Percentiles rank a stretch among this genome's conserved stretches.
Evolutionary conservation across 2,329 filamentous ascomycete genomes (phyloP).

Genomic region (Fusarium veterinarium): DNA sequence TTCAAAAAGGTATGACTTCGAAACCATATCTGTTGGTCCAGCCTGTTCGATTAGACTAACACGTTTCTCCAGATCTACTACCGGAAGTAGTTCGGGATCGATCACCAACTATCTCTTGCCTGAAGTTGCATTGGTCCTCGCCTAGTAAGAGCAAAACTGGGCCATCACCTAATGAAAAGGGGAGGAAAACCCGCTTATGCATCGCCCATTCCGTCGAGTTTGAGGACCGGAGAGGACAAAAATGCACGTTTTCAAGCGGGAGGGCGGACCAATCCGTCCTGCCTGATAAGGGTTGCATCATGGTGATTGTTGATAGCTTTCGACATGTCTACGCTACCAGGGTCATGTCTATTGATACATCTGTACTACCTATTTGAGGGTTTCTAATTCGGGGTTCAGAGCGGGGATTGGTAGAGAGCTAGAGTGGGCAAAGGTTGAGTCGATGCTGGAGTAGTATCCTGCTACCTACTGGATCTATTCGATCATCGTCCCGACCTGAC

Average conservation of each 20-base stretch:
- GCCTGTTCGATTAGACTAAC: slow-evolving; percentile 38
- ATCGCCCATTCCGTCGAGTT: not conserved
- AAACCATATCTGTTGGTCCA: slow-evolving; percentile 7
- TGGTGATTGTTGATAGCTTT: slow-evolving; percentile 37
- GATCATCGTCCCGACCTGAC: not conserved
- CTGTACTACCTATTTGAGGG: slow-evolving; percentile 34
- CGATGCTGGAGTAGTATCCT: not conserved
- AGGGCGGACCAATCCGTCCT: slow-evolving; percentile 22
- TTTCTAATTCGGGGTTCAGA: slow-evolving; percentile 16
- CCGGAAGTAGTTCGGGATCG: slow-evolving; percentile 57
- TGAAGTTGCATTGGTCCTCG: slow-evolving; percentile 8
- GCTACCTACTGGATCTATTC: not conserved
- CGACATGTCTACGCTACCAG: slow-evolving; percentile 23
- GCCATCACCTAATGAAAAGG: slow-evolving; percentile 4
- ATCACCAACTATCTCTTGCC: not conserved
- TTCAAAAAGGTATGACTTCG: slow-evolving; percentile 85
- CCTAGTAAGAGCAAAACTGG: slow-evolving; percentile 3
- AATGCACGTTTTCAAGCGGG: slow-evolving; percentile 22
- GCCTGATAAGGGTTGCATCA: slow-evolving; percentile 19
- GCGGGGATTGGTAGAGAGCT: slow-evolving; percentile 5
- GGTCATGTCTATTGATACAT: slow-evolving; percentile 30
- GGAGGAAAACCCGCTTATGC: not conserved
- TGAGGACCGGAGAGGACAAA: slow-evolving; percentile 13
- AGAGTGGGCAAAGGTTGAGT: not conserved
- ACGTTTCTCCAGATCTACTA: slow-evolving; percentile 62